Base-by-base conservation (phyloP, 2,329 filamentous ascomycete genomes). In the Blastomyces parvus region DNA sequence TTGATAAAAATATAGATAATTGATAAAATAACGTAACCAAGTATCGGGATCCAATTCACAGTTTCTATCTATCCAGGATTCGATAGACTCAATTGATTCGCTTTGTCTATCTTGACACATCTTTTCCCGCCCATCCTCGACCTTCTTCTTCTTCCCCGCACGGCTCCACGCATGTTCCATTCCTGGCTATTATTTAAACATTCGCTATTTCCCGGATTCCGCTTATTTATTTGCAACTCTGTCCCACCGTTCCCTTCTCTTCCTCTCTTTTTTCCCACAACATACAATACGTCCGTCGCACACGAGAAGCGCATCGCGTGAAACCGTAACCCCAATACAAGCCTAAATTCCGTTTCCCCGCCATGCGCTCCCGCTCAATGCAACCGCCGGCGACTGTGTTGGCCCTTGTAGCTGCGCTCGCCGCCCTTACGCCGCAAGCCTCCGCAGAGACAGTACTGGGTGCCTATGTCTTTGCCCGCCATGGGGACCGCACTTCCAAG, bases 401-500 rank as follows among this genome's bases (percentile, higher is more conserved):
- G 59, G 40, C 44, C 9, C 33, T 60, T 17, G 48, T 69, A 44
- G 69, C 70, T 30, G 60, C 68, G 42, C 64, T 71, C 36, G 53
- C 70, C 53, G 65, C 69, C 3, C 50, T 74, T 52, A 46, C 63
- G 38, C 65, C 62, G 11, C 25, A 44, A n/a, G 67, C 66, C 19
- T 68, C 72, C 8, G 76, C 75, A 25, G 89, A 95, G 78, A 89
- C 86, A 0, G 81, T 94, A 36, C 81, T 96, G 19, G 91, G 91
- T 61, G 86, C 88, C 56, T 94, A 92, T 76, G 86, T 96, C 76
- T 96, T 95, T 80, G 86, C 90, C 69, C 88, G 92, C 56, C 92
- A 97, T 78, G 92, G 92, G 64, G 92, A 97, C 76, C 86, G 92
- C 63, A 93, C 91, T 0, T 79, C 90, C 66, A 96, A 96, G 79